These are phyloP conservation scores for Blastobotrys americana DNA, from an alignment of 805 yeast genomes.

Conservation along the genomic window DNA sequence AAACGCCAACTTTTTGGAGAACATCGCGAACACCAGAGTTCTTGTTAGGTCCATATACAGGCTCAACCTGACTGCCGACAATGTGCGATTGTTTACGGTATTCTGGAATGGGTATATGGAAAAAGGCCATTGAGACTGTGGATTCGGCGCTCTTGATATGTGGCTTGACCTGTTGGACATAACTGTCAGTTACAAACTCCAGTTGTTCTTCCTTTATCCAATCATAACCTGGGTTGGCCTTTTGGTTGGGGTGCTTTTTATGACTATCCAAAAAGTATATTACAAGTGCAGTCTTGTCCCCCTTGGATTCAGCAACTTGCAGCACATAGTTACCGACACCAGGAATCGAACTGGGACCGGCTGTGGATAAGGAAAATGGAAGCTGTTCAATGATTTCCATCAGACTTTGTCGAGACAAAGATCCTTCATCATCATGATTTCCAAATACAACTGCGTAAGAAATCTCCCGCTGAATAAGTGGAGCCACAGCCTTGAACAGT, in stretches of 20 bases:
- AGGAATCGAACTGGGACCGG: constrained; percentile 60
- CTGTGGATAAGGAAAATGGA: constrained; percentile 59
- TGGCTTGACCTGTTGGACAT: constrained; percentile 27
- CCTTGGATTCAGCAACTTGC: constrained; percentile 40
- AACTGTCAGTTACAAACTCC: constrained; percentile 41
- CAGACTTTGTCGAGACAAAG: constrained; percentile 49
- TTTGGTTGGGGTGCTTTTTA: constrained; percentile 55
- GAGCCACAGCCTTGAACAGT: constrained; percentile 64
- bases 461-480: constrained; percentile 56
- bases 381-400: constrained; percentile 49
- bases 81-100: constrained; percentile 42
- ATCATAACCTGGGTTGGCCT: constrained; percentile 58
- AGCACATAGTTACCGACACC: constrained; percentile 81
- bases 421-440: constrained; percentile 90
- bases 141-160: constrained; percentile 31
- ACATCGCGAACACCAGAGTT: constrained; percentile 60
- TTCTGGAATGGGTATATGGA: constrained; percentile 92
- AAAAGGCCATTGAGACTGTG: constrained; percentile 70
- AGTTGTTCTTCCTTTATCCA: constrained; percentile 71
- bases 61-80: constrained; percentile 64
- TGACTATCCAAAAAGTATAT: constrained; percentile 83
- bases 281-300: constrained; percentile 40
- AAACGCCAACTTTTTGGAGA: constrained; percentile 60
- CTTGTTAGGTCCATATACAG: constrained; percentile 66
- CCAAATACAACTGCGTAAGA: constrained; percentile 88